These are phyloP conservation scores for Phlyctochytrium arcticum DNA, from an alignment of 192 early-diverging fungal species.

Conservation along the genomic window DNA sequence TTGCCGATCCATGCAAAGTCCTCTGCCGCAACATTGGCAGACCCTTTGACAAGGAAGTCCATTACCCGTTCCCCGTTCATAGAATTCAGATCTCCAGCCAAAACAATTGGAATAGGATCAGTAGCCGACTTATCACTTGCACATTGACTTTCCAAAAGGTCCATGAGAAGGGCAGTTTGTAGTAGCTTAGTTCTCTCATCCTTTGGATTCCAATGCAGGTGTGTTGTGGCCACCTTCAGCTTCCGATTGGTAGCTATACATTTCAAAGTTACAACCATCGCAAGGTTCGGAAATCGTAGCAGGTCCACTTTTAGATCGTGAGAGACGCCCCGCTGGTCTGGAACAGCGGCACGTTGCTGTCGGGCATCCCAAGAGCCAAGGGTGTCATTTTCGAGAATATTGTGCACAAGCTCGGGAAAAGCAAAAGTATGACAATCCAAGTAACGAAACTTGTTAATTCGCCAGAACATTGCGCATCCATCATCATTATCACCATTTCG, in stretches of 20 bases:
- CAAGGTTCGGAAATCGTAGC: constrained; percentile 37
- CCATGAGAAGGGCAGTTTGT: constrained; percentile 44
- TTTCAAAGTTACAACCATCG: constrained; percentile 30
- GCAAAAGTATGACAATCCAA: constrained; percentile 35
- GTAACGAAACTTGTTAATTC: constrained; percentile 24
- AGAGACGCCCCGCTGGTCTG: not conserved
- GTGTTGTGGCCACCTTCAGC: constrained; percentile 46
- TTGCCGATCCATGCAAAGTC: not conserved
- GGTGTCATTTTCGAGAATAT: not conserved
- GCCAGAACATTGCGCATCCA: constrained; percentile 49
- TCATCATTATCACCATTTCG: constrained; percentile 30
- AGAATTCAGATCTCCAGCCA: constrained; percentile 45
- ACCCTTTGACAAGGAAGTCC: constrained; percentile 41
- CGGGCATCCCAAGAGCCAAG: not conserved
- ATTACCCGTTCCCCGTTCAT: constrained; percentile 39
- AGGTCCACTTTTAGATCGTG: constrained; percentile 26
- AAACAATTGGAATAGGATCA: constrained; percentile 34
- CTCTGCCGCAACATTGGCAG: constrained; percentile 11
- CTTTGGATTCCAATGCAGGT: constrained; percentile 48
- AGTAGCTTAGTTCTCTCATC: constrained; percentile 42
- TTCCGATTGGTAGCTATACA: constrained; percentile 13
- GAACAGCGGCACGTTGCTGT: not conserved
- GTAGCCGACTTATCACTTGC: constrained; percentile 7
- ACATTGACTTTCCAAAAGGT: not conserved
- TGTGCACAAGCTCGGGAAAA: constrained; percentile 30